A percentile compares a stretch with the other conserved stretches of the same genome.
Conservation (phyloP, 1,284 basidiomycete species). For the Puccinia hordei region DNA sequence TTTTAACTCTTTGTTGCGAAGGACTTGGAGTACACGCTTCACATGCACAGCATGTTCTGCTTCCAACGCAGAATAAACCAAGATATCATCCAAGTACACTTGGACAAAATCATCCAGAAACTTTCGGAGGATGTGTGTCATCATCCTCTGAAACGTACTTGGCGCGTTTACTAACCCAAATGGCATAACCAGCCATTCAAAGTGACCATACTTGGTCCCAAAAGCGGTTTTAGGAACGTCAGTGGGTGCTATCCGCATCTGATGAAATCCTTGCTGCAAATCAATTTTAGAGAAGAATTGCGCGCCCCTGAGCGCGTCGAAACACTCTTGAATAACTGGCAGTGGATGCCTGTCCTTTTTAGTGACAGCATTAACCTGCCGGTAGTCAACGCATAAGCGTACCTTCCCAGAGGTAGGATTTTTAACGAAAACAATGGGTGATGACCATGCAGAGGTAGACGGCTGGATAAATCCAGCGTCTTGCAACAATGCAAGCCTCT, state of each 20-base stretch:
- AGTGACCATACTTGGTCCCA: conserved; percentile 10
- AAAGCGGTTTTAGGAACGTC: conserved; percentile 33
- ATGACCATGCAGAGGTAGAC: conserved; percentile 10
- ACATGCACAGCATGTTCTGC: conserved; percentile 47
- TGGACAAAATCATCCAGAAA: conserved; percentile 19
- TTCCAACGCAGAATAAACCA: conserved; percentile 39
- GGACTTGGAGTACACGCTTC: conserved; percentile 14
- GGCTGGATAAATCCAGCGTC: conserved; percentile 16
- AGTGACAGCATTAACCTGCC: background rate
- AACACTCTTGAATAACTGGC: background rate
- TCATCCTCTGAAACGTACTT: conserved; percentile 49
- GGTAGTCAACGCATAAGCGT: background rate
- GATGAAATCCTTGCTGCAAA: background rate
- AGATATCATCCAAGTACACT: conserved; percentile 51
- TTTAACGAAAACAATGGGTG: conserved; percentile 7
- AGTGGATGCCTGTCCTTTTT: conserved; percentile 3
- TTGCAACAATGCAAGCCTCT: background rate
- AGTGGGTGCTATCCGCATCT: background rate
- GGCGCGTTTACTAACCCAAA: conserved; percentile 52
- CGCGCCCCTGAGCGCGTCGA: background rate
- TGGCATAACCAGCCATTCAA: conserved; percentile 40
- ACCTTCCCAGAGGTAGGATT: conserved; percentile 3
- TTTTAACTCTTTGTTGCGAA: too few relatives aligned
- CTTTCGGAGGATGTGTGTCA: conserved; percentile 47
- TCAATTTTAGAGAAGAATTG: background rate